phyloP scores from a whole-genome alignment of 139 green algal genomes.

The Trebouxia sp. region DNA sequence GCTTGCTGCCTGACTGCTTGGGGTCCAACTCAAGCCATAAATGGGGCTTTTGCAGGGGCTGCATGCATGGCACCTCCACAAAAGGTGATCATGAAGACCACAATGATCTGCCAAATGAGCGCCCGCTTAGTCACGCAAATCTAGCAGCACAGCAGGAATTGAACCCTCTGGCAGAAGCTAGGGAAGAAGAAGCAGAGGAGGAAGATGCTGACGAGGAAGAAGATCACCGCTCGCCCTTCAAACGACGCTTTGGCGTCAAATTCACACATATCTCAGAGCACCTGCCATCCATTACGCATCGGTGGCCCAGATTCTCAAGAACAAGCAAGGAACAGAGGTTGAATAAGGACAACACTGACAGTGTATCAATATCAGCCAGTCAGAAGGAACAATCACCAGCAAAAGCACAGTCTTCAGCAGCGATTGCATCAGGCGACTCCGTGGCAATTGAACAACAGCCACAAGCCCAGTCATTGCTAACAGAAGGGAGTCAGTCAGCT shows the following conservation, averaged over 20 bases:
- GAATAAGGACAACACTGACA: not conserved
- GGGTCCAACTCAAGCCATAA: not conserved
- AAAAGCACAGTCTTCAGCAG: not conserved
- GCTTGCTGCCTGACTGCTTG: no score
- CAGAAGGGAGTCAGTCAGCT: not conserved
- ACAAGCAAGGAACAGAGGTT: not conserved
- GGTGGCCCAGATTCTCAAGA: not conserved
- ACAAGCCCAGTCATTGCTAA: not conserved
- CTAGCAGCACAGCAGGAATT: constrained; percentile 5
- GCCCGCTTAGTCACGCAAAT: not conserved
- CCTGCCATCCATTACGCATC: not conserved
- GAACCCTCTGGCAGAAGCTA: not conserved
- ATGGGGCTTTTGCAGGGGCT: not conserved
- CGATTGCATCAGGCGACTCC: not conserved
- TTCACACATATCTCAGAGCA: not conserved
- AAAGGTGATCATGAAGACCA: not conserved
- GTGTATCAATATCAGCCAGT: not conserved
- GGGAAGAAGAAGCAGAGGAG: not conserved
- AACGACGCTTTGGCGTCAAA: not conserved
- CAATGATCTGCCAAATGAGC: not conserved
- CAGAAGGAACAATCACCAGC: not conserved
- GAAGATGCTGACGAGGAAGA: not conserved
- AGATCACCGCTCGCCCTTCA: not conserved
- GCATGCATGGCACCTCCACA: not conserved
- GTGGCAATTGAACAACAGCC: not conserved